Base-by-base conservation (phyloP, 768 basidiomycete genomes). In the Tricholomella constricta region DNA sequence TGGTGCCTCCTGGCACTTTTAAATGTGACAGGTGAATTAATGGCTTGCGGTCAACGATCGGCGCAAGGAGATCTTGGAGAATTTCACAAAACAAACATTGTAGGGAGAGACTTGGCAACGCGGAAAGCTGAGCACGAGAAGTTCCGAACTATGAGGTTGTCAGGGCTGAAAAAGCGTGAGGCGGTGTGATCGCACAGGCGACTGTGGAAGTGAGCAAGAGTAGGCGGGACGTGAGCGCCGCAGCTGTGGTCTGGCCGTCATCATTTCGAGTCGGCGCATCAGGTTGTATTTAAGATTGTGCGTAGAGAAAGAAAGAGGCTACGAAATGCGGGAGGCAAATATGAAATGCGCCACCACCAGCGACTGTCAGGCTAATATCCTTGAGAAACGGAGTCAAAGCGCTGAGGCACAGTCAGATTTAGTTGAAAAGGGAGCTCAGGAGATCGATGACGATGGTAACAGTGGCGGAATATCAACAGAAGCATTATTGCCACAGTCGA, bases 281-380 rank as follows among this genome's bases (percentile, higher is more conserved):
- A n/a, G n/a, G n/a, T n/a, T n/a, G n/a, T n/a, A n/a, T n/a, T n/a
- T n/a, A n/a, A n/a, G n/a, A n/a, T n/a, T n/a, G n/a, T n/a, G n/a
- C n/a, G 15, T 15, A 29, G 22, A 14, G 26, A 25, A 49, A 20
- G 38, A 49, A 42, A 9, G 48, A 49, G 48, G 38, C 45, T 36
- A 47, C 6, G 22, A 25, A 36, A 37, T 2, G 12, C 25, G 32
- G 19, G 45, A 37, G 6, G 34, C 12, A 35, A 37, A 37, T 41
- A 34, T 23, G 48, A 49, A 27, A 37, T 49, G 48, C 48, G 38
- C 38, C 48, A 49, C 48, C 25, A 15, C 38, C 37, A 32, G 8
- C 6, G 17, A 15, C 7, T n/a, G 41, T 23, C 12, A 23, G 14
- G 12, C 3, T 6, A 27, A n/a, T n/a, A 44, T 43, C 15, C 2